Base-by-base conservation (phyloP, 768 basidiomycete species). In the Lactarius deliciosus region DNA sequence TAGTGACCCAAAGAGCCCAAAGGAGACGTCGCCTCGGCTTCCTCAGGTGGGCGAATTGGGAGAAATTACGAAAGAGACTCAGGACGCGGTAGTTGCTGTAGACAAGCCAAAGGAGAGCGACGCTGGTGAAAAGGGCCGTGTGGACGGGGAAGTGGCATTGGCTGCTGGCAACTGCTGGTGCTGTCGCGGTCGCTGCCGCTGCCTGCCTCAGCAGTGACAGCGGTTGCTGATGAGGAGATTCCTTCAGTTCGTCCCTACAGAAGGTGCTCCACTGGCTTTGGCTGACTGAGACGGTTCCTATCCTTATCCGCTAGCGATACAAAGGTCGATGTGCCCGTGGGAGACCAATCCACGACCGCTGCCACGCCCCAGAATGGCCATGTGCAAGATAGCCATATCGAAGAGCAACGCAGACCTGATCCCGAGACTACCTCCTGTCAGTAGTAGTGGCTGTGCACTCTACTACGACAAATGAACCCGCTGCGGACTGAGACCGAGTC, bases 1-100 rank as follows among this genome's bases (percentile, higher is more conserved):
- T 25, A 53, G 60, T 75, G 76, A 78, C 13, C 56, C 70, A 54
- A 69, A 66, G 58, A 75, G 73, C 70, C 73, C 75, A 66, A 67
- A 72, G 20, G 78, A 76, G 34, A 82, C 64, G 64, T 43, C 60
- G 15, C 70, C 70, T 59, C 78, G 76, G 72, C 70, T 74, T 30
- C 76, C 76, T 15, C 79, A 77, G 61, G 76, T 87, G 25, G 88
- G 87, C 20, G 90, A 92, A 77, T 81, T 89, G 83, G 90, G 90
- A 11, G 90, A 91, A 73, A 77, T 86, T 18, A 63, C 69, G n/a
- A 76, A 79, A 10, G 73, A 20, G 56, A 68, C 62, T 64, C 38
- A 72, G 71, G 70, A 72, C 22, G 73, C 60, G 63, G 71, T 38
- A 8, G 66, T 68, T 34, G 68, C 68, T 28, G 64, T 60, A 64